These are phyloP conservation scores for Blastobotrys muscicola DNA, from an alignment of 805 yeast genomes.

Conservation along the genomic window DNA sequence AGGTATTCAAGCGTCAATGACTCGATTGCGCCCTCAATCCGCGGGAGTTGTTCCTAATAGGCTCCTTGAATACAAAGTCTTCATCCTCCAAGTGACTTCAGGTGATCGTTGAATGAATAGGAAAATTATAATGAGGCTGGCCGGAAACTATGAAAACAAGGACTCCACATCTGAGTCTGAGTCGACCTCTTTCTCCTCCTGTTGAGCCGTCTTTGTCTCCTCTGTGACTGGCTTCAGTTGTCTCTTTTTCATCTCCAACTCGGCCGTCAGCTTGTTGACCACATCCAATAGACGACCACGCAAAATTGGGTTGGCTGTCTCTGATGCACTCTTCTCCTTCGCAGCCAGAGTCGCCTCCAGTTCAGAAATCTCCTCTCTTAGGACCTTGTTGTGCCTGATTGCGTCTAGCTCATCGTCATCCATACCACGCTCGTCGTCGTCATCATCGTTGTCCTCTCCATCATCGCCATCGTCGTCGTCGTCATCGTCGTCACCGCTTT, in stretches of 20 bases:
- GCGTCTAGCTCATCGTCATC: constrained; percentile 45
- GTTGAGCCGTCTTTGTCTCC: not conserved
- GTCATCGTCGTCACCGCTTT: constrained; percentile 38
- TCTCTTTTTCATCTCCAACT: constrained; percentile 68
- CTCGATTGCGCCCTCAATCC: too few relatives aligned
- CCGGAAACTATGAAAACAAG: constrained; percentile 13
- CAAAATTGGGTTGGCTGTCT: constrained; percentile 70
- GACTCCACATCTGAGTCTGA: constrained; percentile 23
- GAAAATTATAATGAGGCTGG: too few relatives aligned
- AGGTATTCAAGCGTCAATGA: too few relatives aligned
- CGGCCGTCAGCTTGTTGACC: constrained; percentile 66
- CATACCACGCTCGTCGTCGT: constrained; percentile 41
- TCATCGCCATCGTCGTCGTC: constrained; percentile 48
- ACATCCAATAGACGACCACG: constrained; percentile 78
- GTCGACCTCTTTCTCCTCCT: constrained; percentile 25
- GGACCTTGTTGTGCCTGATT: constrained; percentile 56
- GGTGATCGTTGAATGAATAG: too few relatives aligned
- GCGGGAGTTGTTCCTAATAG: too few relatives aligned
- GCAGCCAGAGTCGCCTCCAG: constrained; percentile 66
- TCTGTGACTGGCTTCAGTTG: constrained; percentile 37
- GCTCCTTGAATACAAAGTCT: too few relatives aligned
- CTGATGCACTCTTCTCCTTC: constrained; percentile 61
- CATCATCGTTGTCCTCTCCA: constrained; percentile 44
- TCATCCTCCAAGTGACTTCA: too few relatives aligned
- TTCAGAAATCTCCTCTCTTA: constrained; percentile 80